Conservation (phyloP, 2,329 filamentous ascomycete species). For the Diaporthe citrichinensis region DNA sequence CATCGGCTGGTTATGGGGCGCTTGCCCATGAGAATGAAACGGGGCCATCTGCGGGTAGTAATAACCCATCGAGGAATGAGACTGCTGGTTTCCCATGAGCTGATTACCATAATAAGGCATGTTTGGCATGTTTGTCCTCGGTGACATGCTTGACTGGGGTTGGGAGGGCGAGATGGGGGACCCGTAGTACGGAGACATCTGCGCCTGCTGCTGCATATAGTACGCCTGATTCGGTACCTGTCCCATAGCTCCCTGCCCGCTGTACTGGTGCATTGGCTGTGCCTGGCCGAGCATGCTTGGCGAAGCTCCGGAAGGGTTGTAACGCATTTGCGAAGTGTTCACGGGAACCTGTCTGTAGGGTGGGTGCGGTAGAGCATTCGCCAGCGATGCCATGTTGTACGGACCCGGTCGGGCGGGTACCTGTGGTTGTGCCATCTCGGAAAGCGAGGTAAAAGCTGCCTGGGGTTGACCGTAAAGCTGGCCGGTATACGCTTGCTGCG, state of each 20-base stretch:
- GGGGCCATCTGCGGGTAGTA: slow-evolving; percentile 60
- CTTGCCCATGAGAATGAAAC: slow-evolving; percentile 52
- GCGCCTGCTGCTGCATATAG: slow-evolving; percentile 61
- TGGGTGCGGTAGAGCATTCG: slow-evolving; percentile 58
- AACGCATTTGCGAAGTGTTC: slow-evolving; percentile 52
- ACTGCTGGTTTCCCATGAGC: slow-evolving; percentile 58
- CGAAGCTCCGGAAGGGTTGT: slow-evolving; percentile 50
- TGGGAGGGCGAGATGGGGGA: slow-evolving; percentile 56
- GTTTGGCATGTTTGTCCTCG: slow-evolving; percentile 55
- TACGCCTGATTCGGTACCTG: slow-evolving; percentile 59
- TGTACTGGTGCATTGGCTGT: slow-evolving; percentile 55
- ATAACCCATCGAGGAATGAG: slow-evolving; percentile 52
- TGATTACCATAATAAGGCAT: slow-evolving; percentile 61
- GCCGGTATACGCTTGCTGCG: slow-evolving; percentile 45
- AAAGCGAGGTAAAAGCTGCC: slow-evolving; percentile 58
- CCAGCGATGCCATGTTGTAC: slow-evolving; percentile 65
- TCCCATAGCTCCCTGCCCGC: slow-evolving; percentile 54
- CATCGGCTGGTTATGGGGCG: slow-evolving; percentile 52
- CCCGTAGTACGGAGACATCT: slow-evolving; percentile 61
- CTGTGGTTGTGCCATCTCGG: slow-evolving; percentile 57
- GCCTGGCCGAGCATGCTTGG: slow-evolving; percentile 56
- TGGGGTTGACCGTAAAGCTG: slow-evolving; percentile 53
- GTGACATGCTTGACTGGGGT: slow-evolving; percentile 51
- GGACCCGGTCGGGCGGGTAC: slow-evolving; percentile 50
- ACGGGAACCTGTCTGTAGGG: slow-evolving; percentile 57